phyloP scores from a whole-genome alignment of 495 filamentous ascomycete genomes.

The Patellaria atrata region DNA sequence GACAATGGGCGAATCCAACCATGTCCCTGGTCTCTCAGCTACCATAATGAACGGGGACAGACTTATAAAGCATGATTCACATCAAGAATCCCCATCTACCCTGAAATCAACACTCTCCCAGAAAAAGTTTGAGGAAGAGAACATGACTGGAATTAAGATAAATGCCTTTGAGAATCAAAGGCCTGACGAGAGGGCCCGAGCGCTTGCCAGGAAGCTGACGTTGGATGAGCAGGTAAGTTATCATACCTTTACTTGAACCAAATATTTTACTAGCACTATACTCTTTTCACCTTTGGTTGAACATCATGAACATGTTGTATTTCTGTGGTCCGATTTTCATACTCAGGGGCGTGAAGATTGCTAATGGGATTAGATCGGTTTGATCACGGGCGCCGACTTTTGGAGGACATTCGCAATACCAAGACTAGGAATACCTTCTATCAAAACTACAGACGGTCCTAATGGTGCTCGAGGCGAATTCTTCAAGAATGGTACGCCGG shows the following conservation, averaged over 20 bases:
- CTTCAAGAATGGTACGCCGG: constrained; percentile 48
- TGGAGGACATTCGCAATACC: constrained; percentile 20
- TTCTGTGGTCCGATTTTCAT: too few relatives aligned
- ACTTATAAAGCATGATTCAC: too few relatives aligned
- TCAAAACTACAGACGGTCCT: constrained; percentile 24
- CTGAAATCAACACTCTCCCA: constrained; percentile 10
- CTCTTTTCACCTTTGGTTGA: too few relatives aligned
- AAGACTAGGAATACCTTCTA: constrained; percentile 19
- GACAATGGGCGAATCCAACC: too few relatives aligned
- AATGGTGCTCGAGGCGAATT: constrained; percentile 31
- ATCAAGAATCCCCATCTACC: too few relatives aligned
- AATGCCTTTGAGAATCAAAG: constrained; percentile 13
- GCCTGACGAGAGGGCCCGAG: constrained; percentile 19
- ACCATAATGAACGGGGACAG: too few relatives aligned
- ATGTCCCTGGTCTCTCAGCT: too few relatives aligned
- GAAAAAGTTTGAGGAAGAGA: constrained; percentile 7
- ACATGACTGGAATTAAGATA: constrained; percentile 18
- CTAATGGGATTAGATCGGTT: constrained; percentile 33
- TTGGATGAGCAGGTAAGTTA: constrained; percentile 20
- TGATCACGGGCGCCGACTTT: constrained; percentile 32
- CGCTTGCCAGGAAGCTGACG: constrained; percentile 17
- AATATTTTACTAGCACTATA: too few relatives aligned
- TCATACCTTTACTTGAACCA: background rate
- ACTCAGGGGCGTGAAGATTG: too few relatives aligned
- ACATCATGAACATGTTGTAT: too few relatives aligned